Evolutionary conservation across 2,329 filamentous ascomycete genomes (phyloP), one percentile per base, ranked within the genome.

Genomic region (Fusarium albosuccineum): DNA sequence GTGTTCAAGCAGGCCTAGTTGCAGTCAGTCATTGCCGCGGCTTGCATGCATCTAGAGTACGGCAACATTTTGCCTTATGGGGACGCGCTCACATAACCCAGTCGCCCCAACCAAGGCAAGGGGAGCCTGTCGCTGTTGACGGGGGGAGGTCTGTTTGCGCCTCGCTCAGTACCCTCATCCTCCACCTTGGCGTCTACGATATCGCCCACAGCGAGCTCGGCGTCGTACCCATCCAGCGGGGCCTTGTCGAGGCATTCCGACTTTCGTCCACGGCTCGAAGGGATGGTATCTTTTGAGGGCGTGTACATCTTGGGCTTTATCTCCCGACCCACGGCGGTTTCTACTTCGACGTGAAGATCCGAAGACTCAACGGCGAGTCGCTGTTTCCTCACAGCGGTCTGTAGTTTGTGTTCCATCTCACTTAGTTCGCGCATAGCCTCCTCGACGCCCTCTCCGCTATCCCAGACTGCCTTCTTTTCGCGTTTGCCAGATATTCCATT

Each of bases 91-190:
- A 95, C 93, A 85, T 97, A 97, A 60, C 94, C 94, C 64, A 97
- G 77, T 29, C 94, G 87, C 1, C 95, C 95, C 79, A 91, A 93
- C 94, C 94, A 97, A 0, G 94, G 95, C 22, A 97, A 78, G 26
- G 95, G 95, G 17, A 97, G 83, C 73, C 90, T 92, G 67, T 87
- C 87, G 74, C 93, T 97, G 73, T 97, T 92, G 14, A 97, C 89
- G 0, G 94, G 88, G 7, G 93, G 93, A 11, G 91, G 86, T 57
- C 93, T 83, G 49, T 70, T 76, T 3, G 81, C 79, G 1, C 78
- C 80, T n/a, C 80, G 76, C 10, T 81, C 77, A 1, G 70, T 60
- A 2, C 53, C 51, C 1, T 77, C 75, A 1, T 73, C 73, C 5
- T 67, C 63, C 5, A 44, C 57, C 5, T 67, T 64, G 13, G 62